phyloP scores from a whole-genome alignment of 179 eudicot genomes.

The Beta lomatogona region DNA sequence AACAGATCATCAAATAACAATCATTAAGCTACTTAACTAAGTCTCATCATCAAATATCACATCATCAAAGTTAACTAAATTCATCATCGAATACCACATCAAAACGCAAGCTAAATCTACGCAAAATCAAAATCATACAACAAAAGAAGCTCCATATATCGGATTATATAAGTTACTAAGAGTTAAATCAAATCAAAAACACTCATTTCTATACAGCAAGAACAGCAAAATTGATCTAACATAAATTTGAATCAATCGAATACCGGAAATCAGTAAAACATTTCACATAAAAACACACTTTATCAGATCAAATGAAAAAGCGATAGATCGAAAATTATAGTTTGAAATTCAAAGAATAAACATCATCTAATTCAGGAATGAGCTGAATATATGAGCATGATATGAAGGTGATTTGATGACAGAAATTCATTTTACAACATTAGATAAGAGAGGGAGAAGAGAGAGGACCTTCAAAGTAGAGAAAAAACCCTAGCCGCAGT shows the following conservation, averaged over 20 bases:
- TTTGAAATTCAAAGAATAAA: no score
- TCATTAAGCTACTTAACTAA: no score
- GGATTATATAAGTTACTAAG: no score
- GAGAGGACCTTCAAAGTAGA: neutral
- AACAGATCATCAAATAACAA: no score
- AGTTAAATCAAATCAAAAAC: neutral
- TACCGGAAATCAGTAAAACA: neutral
- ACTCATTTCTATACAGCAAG: neutral
- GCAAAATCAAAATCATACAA: neutral
- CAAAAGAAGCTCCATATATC: no score
- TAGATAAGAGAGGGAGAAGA: neutral
- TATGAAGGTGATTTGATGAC: neutral
- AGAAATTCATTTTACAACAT: neutral
- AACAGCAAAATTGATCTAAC: neutral
- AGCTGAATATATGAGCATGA: no score
- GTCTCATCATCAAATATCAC: no score
- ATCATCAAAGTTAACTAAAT: no score
- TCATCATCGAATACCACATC: no score
- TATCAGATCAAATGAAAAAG: neutral
- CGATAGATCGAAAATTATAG: neutral
- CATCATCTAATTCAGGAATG: neutral
- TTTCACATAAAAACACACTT: neutral
- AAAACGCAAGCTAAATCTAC: neutral
- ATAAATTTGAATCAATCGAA: neutral
- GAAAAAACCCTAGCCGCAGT: constrained; percentile 7